Percentiles rank a stretch among this genome's conserved stretches.
Evolutionary conservation across 305 asterid genomes (phyloP).

Genomic region (Nicotiana rustica): DNA sequence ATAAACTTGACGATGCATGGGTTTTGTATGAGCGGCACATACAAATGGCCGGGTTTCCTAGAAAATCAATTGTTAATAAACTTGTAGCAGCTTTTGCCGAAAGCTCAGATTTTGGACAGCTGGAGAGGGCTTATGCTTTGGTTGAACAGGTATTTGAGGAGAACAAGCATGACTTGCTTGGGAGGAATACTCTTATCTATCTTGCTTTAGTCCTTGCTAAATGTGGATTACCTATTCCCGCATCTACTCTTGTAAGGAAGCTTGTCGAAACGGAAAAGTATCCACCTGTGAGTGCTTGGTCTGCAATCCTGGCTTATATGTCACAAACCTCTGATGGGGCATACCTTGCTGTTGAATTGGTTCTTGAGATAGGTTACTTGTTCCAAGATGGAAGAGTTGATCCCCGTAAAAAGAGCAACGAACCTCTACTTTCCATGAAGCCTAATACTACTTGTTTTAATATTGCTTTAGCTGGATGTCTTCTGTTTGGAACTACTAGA

Average conservation of each 20-base stretch:
- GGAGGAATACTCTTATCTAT: constrained; percentile 68
- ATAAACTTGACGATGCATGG: constrained; percentile 75
- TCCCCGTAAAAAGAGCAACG: constrained; percentile 82
- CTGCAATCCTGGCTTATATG: constrained; percentile 76
- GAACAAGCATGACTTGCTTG: constrained; percentile 66
- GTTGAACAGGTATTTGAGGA: constrained; percentile 71
- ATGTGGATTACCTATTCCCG: constrained; percentile 66
- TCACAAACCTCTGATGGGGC: constrained; percentile 69
- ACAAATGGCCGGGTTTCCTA: constrained; percentile 76
- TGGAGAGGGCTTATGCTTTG: constrained; percentile 75
- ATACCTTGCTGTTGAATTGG: constrained; percentile 80
- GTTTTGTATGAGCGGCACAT: constrained; percentile 75
- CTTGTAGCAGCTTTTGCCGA: constrained; percentile 61
- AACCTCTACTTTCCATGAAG: constrained; percentile 81
- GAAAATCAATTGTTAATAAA: constrained; percentile 71
- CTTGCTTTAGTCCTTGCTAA: constrained; percentile 78
- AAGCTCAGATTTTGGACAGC: constrained; percentile 60
- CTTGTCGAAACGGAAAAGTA: constrained; percentile 70
- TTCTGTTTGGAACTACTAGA: constrained; percentile 74
- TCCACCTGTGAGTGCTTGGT: constrained; percentile 86
- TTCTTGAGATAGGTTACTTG: constrained; percentile 86
- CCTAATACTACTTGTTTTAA: constrained; percentile 74
- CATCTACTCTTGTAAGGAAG: constrained; percentile 81
- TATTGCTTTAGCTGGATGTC: constrained; percentile 83
- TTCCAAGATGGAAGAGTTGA: constrained; percentile 88